Base-by-base conservation (phyloP, 1,284 basidiomycete genomes). In the Ceratobasidium sp. region DNA sequence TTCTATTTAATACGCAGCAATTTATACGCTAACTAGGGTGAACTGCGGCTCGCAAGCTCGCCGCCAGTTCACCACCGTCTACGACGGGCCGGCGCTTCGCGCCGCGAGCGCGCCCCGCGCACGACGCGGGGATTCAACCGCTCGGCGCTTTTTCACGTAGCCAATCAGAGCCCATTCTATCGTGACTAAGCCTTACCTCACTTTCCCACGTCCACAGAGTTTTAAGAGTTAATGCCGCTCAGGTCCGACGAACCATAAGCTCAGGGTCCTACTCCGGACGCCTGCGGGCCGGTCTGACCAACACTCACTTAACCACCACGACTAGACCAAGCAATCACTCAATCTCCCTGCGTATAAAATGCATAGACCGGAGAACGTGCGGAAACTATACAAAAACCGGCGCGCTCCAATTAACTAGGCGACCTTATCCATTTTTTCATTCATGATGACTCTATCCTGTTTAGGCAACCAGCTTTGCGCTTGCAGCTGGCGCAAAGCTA, bases 381-480 rank as follows among this genome's bases (percentile, higher is more conserved):
- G 23, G 33, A 39, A n/a, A 55, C 13, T 15, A 46, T 13, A 23
- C 39, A 42, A 55, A 58, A 40, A 1, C 42, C 53, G 55, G 55
- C 61, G 15, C 40, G 58, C 28, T 55, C 26, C 58, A 46, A 13
- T 42, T 28, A 56, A 60, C 49, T 33, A 61, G 12, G 28, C n/a
- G 6, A 42, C 18, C n/a, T 58, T n/a, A 23, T 26, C 28, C 28
- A 15, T 60, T 60, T 33, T 39, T n/a, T n/a, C n/a, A n/a, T n/a
- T n/a, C n/a, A n/a, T n/a, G n/a, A n/a, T n/a, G n/a, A n/a, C n/a
- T n/a, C n/a, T n/a, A n/a, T 33, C 66, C 66, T n/a, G 15, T 68
- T 61, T 73, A 73, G 70, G 70, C 55, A 73, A 73, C 2, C 58
- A 40, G 13, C 42, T 10, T 49, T 73, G 40, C 68, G 68, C 53